Base-by-base conservation (phyloP, 2,329 filamentous ascomycete species). In the Cercospora nicotianae region DNA sequence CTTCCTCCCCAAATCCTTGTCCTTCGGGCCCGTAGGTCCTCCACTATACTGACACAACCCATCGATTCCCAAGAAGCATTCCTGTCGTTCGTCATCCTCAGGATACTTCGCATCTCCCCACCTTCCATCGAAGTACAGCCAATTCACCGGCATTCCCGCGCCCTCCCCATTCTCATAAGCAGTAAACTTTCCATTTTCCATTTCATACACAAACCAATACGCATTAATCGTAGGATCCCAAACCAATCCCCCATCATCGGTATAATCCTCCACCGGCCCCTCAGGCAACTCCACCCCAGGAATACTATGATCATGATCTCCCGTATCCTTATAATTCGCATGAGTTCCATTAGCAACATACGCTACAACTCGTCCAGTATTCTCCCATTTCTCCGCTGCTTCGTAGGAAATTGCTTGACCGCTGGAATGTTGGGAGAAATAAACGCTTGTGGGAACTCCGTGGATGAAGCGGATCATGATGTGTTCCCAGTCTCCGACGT, bases 51-150 rank as follows among this genome's bases (percentile, higher is more conserved):
- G 87, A 20, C 70, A 75, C 58, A 79, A 75, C 30, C 65, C 68
- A 57, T 67, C 66, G 16, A 80, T 76, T 2, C 78, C 80, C 63
- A 83, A 79, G 7, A 81, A 55, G 66, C 79, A 78, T n/a, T 81
- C 75, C 76, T 88, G 83, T 23, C 87, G 78, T 63, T 79, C 78
- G 60, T 84, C 81, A 39, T 82, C 82, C n/a, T 80, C 78, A 2
- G 84, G 83, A 65, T 89, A 87, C 72, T 86, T 82, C 68, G 86
- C 76, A 72, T 91, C 88, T 2, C 89, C 89, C 89, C 88, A 91
- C 33, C 79, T 78, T 0, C 89, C 89, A 28, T 78, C 79, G 74
- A 84, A 91, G 45, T 83, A 74, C 68, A 91, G 79, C 79, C 84
- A 90, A 13, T 80, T 81, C 2, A 85, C 79, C 0, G 89, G 87